Evolutionary conservation across 1,284 basidiomycete genomes (phyloP).

Genomic region (Boletellus deceptivus): DNA sequence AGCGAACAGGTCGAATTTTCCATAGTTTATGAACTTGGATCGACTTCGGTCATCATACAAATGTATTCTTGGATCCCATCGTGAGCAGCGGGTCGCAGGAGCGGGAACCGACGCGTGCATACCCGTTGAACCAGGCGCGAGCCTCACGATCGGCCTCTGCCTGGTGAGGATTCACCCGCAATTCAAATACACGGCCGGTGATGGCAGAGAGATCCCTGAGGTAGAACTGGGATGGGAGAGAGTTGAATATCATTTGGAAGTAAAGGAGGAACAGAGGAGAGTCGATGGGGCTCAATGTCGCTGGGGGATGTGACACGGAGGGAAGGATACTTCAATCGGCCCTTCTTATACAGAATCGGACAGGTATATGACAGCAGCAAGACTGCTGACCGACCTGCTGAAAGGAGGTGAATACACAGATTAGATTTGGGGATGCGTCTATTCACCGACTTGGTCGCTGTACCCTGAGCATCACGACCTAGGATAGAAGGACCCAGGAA

Average conservation of each 20-base stretch:
- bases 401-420: conserved; percentile 25
- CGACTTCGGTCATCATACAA: conserved; percentile 34
- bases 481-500: conserved; percentile 30
- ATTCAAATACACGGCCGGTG: conserved; percentile 37
- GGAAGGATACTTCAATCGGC: conserved; percentile 1
- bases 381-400: conserved; percentile 11
- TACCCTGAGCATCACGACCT: conserved; percentile 30
- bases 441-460: conserved; percentile 28
- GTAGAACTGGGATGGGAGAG: conserved; percentile 33
- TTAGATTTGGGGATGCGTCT: conserved; percentile 21
- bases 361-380: conserved; percentile 10
- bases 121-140: conserved; percentile 33
- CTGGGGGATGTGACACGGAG: conserved; percentile 20
- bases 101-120: background rate
- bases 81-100: background rate
- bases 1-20: conserved; percentile 45
- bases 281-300: conserved; percentile 25
- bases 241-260: conserved; percentile 25
- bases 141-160: conserved; percentile 33
- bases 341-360: conserved; percentile 33
- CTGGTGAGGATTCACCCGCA: conserved; percentile 31
- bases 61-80: conserved; percentile 20
- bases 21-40: conserved; percentile 36
- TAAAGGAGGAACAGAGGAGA: conserved; percentile 10
- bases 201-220: conserved; percentile 34